Evolutionary conservation across 176 grass and related monocot species (phyloP).

Genomic region (Triticum timopheevii): DNA sequence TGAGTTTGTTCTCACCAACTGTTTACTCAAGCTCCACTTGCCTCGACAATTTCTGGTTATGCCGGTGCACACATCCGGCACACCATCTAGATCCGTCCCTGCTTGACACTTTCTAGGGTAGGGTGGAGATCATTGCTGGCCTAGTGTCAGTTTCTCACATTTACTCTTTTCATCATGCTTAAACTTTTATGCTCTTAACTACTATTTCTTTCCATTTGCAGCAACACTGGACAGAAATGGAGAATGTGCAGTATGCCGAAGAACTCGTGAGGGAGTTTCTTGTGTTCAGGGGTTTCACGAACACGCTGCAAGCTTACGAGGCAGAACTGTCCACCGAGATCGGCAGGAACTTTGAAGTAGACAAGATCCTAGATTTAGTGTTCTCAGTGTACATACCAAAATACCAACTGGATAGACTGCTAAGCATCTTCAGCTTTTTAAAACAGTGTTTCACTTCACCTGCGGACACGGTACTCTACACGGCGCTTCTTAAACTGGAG

Average conservation of each 20-base stretch:
- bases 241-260: conserved; percentile 88
- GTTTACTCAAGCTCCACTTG: neutral
- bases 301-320: conserved; percentile 71
- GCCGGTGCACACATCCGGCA: neutral
- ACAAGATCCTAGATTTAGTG: conserved; percentile 86
- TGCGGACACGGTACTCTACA: conserved; percentile 55
- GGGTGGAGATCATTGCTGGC: neutral
- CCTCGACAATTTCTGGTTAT: neutral
- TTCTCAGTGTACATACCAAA: conserved; percentile 81
- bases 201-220: conserved; percentile 29
- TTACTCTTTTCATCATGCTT: conserved; percentile 1
- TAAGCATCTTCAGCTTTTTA: conserved; percentile 66
- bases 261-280: conserved; percentile 87
- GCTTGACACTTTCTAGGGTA: conserved; percentile 2
- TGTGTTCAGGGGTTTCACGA: conserved; percentile 86
- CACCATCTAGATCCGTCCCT: conserved; percentile 3
- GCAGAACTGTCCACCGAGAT: conserved; percentile 78
- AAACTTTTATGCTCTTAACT: neutral
- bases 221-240: conserved; percentile 51
- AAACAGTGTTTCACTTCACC: conserved; percentile 87
- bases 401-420: conserved; percentile 75
- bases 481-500: conserved; percentile 73
- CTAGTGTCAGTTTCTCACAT: neutral
- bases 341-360: conserved; percentile 82
- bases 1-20: neutral